Evolutionary conservation across 2,329 filamentous ascomycete species (phyloP).

Genomic region (Botrytis pseudocinerea): DNA sequence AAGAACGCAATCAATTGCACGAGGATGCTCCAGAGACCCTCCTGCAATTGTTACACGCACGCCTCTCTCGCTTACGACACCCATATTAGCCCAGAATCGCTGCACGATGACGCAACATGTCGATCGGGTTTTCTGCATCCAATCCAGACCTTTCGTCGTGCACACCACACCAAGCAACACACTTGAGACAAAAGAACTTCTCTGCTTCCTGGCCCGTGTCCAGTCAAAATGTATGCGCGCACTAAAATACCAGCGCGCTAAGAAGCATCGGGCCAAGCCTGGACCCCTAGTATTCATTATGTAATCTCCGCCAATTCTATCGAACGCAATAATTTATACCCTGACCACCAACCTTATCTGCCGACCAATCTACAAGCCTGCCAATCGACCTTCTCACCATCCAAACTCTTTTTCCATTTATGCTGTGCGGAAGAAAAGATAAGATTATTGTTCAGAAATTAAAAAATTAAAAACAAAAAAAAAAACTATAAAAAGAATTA

Average conservation of each 20-base stretch:
- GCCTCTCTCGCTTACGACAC: background rate
- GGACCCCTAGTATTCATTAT: background rate
- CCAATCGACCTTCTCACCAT: background rate
- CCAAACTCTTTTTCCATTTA: background rate
- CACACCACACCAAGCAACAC: too few species aligned
- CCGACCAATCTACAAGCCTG: background rate
- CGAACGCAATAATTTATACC: background rate
- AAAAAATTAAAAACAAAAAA: too few species aligned
- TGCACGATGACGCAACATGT: constrained; percentile 2
- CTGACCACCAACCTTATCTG: background rate
- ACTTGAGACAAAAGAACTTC: too few species aligned
- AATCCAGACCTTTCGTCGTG: background rate
- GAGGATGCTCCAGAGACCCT: too few species aligned
- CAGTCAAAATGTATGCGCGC: background rate
- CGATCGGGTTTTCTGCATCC: background rate
- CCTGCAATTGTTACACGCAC: background rate
- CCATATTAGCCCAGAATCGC: background rate
- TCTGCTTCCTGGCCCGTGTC: background rate
- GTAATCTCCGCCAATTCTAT: background rate
- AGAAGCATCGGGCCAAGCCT: background rate
- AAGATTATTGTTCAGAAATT: background rate
- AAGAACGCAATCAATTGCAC: background rate
- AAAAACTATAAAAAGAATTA: background rate
- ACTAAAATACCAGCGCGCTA: background rate
- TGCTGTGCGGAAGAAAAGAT: background rate